Percentiles rank a stretch among this genome's conserved stretches.
Evolutionary conservation across 2,329 filamentous ascomycete genomes (phyloP).

Genomic region (Grosmannia clavigera): DNA sequence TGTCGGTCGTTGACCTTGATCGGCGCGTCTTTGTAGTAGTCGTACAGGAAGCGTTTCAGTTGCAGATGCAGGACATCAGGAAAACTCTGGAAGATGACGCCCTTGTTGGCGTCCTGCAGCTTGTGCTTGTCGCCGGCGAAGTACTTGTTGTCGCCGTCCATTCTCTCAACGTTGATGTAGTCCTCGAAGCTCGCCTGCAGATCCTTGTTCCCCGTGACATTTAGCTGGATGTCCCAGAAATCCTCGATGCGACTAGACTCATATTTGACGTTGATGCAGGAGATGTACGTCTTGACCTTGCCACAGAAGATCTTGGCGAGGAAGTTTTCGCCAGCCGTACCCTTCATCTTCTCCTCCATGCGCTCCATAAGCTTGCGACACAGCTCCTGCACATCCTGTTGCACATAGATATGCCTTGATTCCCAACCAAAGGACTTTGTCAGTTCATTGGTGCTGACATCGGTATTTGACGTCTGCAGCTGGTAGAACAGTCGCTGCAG

Average conservation of each 20-base stretch:
- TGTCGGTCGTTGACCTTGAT: slow-evolving; percentile 97
- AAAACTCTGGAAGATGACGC: slow-evolving; percentile 92
- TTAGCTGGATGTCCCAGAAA: slow-evolving; percentile 98
- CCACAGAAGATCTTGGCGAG: slow-evolving; percentile 87
- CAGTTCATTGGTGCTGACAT: slow-evolving; percentile 83
- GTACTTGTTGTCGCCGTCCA: slow-evolving; percentile 98
- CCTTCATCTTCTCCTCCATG: slow-evolving; percentile 97
- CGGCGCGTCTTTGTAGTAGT: slow-evolving; percentile 91
- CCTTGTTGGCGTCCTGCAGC: slow-evolving; percentile 92
- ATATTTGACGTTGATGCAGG: slow-evolving; percentile 96
- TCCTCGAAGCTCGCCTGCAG: slow-evolving; percentile 90
- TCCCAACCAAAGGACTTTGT: slow-evolving; percentile 98
- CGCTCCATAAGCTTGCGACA: slow-evolving; percentile 95
- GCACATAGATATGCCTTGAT: slow-evolving; percentile 93
- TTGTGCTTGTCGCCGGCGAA: slow-evolving; percentile 82
- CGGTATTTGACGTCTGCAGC: slow-evolving; percentile 70
- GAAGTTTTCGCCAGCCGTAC: slow-evolving; percentile 79
- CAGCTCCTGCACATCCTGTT: slow-evolving; percentile 95
- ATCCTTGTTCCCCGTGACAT: slow-evolving; percentile 87
- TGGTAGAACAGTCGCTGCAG: slow-evolving; percentile 91
- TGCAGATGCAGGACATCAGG: slow-evolving; percentile 90
- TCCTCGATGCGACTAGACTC: slow-evolving; percentile 93
- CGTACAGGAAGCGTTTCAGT: slow-evolving; percentile 95
- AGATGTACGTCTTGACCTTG: slow-evolving; percentile 98
- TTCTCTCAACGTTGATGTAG: slow-evolving; percentile 91